phyloP scores from a whole-genome alignment of 2,329 filamentous ascomycete species.

The Claviceps sp. region DNA sequence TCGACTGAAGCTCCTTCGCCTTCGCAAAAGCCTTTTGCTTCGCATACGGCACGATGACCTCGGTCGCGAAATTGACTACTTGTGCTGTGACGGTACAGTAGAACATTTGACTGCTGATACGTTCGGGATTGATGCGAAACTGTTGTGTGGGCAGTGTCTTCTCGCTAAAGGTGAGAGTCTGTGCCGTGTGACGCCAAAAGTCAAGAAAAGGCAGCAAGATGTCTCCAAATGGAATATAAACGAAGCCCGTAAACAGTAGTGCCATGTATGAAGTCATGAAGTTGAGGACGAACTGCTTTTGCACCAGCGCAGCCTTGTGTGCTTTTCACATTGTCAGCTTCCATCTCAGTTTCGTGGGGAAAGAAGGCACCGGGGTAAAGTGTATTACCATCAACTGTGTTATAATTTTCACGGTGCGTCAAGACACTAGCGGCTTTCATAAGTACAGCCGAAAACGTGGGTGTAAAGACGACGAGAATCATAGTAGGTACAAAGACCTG shows the following conservation, averaged over 20 bases:
- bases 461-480: conserved; percentile 69
- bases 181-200: conserved; percentile 62
- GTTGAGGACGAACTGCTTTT: conserved; percentile 91
- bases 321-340: conserved; percentile 25
- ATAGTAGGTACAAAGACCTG: conserved; percentile 80
- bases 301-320: conserved; percentile 71
- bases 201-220: conserved; percentile 76
- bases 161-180: conserved; percentile 61
- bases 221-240: conserved; percentile 85
- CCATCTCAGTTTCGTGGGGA: background rate
- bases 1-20: conserved; percentile 60
- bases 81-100: conserved; percentile 94
- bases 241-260: conserved; percentile 82
- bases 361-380: conserved; percentile 4
- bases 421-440: conserved; percentile 64
- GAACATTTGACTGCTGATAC: conserved; percentile 82
- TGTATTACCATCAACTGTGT: conserved; percentile 55
- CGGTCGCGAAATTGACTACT: conserved; percentile 73
- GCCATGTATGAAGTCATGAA: conserved; percentile 93
- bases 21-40: conserved; percentile 70
- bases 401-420: conserved; percentile 82
- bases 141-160: conserved; percentile 50
- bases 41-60: conserved; percentile 71
- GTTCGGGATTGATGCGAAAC: conserved; percentile 72
- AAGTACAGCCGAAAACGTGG: conserved; percentile 62